A percentile compares a stretch with the other conserved stretches of the same genome.
These are phyloP conservation scores for thale cress (Arabidopsis thaliana) DNA, from an alignment of 345 rosid genomes.

Conservation along the genomic window DNA sequence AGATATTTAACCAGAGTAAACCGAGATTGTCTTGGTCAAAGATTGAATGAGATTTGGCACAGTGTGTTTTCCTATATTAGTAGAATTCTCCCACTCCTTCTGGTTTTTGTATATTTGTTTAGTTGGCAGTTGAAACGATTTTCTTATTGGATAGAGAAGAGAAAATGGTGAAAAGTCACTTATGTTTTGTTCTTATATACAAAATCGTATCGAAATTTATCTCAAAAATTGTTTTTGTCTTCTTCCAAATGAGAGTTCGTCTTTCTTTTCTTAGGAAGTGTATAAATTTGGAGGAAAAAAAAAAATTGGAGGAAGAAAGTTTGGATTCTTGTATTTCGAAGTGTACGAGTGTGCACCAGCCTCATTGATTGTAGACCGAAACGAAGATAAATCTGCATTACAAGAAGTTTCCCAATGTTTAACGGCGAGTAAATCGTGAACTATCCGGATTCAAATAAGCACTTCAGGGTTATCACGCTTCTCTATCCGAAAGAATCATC, in stretches of 20 bases:
- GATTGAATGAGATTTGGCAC: no score
- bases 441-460: conserved; percentile 51
- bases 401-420: conserved; percentile 25
- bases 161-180: no score
- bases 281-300: no score
- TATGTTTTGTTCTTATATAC: no score
- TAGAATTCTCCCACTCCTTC: no score
- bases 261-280: conserved; percentile 45
- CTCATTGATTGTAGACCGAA: neutral
- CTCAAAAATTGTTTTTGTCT: neutral
- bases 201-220: neutral
- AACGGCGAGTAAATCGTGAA: conserved; percentile 25
- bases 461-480: conserved; percentile 39
- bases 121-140: no score
- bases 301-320: conserved; percentile 59
- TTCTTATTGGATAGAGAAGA: no score
- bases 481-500: conserved; percentile 37
- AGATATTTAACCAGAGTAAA: no score
- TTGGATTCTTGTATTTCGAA: conserved; percentile 46
- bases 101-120: no score
- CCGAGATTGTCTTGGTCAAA: no score
- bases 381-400: conserved; percentile 40
- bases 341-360: conserved; percentile 46
- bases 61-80: no score
- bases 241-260: neutral